Conservation (phyloP, 495 filamentous ascomycete species). For the Neurospora sp. region DNA sequence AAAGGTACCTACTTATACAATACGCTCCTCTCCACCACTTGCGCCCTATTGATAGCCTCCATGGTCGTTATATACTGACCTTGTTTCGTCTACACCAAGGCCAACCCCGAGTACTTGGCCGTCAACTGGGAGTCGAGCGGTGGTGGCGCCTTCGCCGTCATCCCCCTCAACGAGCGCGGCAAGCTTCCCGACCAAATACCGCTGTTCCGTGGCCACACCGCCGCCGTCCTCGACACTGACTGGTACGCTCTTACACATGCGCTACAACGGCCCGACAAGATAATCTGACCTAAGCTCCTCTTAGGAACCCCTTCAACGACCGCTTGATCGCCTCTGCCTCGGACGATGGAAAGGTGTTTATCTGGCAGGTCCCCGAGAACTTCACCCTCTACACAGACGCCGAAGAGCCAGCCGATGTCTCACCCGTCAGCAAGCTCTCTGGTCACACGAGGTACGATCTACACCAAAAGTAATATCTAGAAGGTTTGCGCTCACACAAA, state of each 20-base stretch:
- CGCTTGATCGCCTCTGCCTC: conserved; percentile 85
- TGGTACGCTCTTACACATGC: conserved; percentile 46
- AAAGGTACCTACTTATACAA: conserved; percentile 48
- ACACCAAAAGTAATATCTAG: background rate
- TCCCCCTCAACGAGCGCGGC: conserved; percentile 80
- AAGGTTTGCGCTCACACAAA: conserved; percentile 4
- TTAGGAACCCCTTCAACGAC: conserved; percentile 91
- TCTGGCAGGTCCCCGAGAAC: conserved; percentile 87
- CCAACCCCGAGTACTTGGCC: conserved; percentile 87
- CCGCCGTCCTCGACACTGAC: conserved; percentile 92
- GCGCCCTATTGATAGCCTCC: background rate
- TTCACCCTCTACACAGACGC: conserved; percentile 77
- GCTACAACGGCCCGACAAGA: background rate
- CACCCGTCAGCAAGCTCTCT: conserved; percentile 66
- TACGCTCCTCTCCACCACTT: background rate
- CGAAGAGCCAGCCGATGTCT: conserved; percentile 72
- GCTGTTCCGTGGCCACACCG: conserved; percentile 90
- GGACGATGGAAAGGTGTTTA: conserved; percentile 91
- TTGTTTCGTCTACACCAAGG: conserved; percentile 36
- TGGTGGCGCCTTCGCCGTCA: conserved; percentile 93
- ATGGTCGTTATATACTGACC: conserved; percentile 18
- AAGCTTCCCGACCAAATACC: conserved; percentile 88
- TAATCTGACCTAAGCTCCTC: conserved; percentile 21
- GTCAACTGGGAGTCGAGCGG: conserved; percentile 98
- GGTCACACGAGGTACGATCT: conserved; percentile 53